Conservation (phyloP, 495 filamentous ascomycete species). For the Evansstolkia leycettana region DNA sequence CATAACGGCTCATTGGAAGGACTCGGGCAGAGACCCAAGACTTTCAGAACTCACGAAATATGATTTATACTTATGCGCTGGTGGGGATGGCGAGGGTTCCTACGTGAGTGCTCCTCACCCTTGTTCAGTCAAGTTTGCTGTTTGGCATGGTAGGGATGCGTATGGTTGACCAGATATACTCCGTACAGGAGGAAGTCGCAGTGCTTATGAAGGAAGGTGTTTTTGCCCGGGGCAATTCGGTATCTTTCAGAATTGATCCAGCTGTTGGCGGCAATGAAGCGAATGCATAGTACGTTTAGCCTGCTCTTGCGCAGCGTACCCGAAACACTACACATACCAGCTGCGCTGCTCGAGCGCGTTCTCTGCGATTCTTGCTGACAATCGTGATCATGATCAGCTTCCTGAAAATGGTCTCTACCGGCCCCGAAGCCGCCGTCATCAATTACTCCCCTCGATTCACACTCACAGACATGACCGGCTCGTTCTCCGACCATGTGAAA, state of each 20-base stretch:
- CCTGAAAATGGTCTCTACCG: constrained; percentile 47
- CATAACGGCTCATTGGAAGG: constrained; percentile 46
- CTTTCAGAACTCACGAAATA: constrained; percentile 43
- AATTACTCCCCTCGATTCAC: constrained; percentile 57
- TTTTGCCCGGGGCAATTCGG: constrained; percentile 38
- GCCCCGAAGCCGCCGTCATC: constrained; percentile 36
- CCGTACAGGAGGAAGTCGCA: constrained; percentile 29
- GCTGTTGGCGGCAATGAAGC: constrained; percentile 33
- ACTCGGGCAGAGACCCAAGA: constrained; percentile 36
- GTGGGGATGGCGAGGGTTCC: constrained; percentile 39
- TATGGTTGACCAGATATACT: not conserved
- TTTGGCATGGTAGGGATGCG: not conserved
- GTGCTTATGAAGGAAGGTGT: constrained; percentile 22
- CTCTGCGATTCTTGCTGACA: no score
- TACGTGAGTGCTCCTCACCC: constrained; percentile 22
- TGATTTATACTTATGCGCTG: constrained; percentile 50
- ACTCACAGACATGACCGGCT: constrained; percentile 53
- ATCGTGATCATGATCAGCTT: constrained; percentile 34
- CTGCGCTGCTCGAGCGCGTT: not conserved
- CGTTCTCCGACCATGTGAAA: constrained; percentile 35
- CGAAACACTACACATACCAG: not conserved
- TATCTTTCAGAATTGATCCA: constrained; percentile 37
- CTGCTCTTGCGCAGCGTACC: no score
- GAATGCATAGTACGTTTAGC: constrained; percentile 49
- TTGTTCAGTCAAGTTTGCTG: not conserved